Base-by-base conservation (phyloP, 768 basidiomycete genomes). In the Coprinopsis strossmayeri region DNA sequence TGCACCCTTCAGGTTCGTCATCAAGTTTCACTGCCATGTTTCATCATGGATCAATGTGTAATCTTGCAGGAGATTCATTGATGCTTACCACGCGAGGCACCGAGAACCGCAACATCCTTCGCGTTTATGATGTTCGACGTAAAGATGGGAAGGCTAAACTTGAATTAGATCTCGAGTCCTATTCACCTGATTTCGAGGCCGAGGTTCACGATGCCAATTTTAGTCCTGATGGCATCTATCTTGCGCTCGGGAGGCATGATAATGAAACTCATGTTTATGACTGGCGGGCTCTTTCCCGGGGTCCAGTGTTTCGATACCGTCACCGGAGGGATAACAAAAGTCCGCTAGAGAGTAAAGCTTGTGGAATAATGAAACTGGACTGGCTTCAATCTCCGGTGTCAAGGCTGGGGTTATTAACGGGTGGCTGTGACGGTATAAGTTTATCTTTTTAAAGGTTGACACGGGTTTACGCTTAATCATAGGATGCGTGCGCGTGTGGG, bases 401-500 rank as follows among this genome's bases (percentile, higher is more conserved):
- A 5, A 57, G 62, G 17, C 52, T 59, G 10, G 76, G 78, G 3
- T 68, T 86, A 17, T 59, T 81, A 17, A 82, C 77, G 7, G 82
- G 79, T 2, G 83, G 84, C 0, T 68, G 74, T 28, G 84, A 87
- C 57, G 84, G 84, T 84, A 53, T 48, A 74, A 7, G 12, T 41
- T 34, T 49, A 17, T 39, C 34, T 39, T 25, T 46, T 30, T 34
- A 35, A 49, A 23, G 38, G 28, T 11, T n/a, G 15, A 40, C 38
- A 41, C 60, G 28, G 53, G 17, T 24, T 34, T 37, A 27, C 51
- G 35, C 37, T 23, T 21, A 5, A 4, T 26, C 4, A 34, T 57
- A 86, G 84, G 84, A n/a, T 84, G 82, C 57, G 73, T 88, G 9
- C 71, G 84, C 23, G 54, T 84, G 28, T 88, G 84, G 84, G 75